Evolutionary conservation across 163 green algal genomes (phyloP).

Genomic region (Prototheca wickerhamii): DNA sequence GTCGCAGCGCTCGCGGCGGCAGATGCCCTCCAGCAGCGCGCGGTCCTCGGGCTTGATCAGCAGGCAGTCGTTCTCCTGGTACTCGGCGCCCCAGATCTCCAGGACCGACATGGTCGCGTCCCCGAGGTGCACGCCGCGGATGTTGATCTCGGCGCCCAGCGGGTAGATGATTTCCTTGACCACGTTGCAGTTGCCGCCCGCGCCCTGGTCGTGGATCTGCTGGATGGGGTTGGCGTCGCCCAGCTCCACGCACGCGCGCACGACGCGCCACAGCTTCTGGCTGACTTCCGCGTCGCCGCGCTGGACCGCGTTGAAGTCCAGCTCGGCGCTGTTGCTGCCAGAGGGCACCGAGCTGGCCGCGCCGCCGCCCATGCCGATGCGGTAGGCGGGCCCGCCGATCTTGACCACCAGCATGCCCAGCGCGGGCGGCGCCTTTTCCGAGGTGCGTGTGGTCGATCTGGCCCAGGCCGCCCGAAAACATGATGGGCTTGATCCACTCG

Average conservation of each 20-base stretch:
- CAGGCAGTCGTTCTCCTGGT: slow-evolving; percentile 96
- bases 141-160: slow-evolving; percentile 87
- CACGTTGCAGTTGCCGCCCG: slow-evolving; percentile 98
- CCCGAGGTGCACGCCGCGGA: slow-evolving; percentile 79
- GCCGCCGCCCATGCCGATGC: slow-evolving; percentile 97
- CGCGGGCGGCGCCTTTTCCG: slow-evolving; percentile 76
- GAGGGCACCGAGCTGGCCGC: slow-evolving; percentile 79
- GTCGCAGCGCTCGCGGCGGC: slow-evolving; percentile 78
- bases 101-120: slow-evolving; percentile 94
- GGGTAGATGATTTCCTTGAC: slow-evolving; percentile 99
- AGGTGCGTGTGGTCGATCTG: slow-evolving; percentile 96
- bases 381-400: slow-evolving; percentile 96
- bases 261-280: slow-evolving; percentile 97
- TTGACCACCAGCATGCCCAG: slow-evolving; percentile 97
- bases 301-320: slow-evolving; percentile 99
- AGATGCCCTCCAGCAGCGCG: slow-evolving; percentile 70
- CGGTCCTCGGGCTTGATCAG: slow-evolving; percentile 76
- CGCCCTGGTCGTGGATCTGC: slow-evolving; percentile 96
- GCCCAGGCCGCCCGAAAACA: slow-evolving; percentile 86
- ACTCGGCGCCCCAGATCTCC: slow-evolving; percentile 98
- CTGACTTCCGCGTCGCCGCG: slow-evolving; percentile 92
- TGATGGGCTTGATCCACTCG: slow-evolving; percentile 99
- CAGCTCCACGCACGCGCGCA: slow-evolving; percentile 92
- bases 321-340: slow-evolving; percentile 69
- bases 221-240: slow-evolving; percentile 90